Conservation (phyloP, 1,284 basidiomycete species). For the Phellopilus nigrolimitatus region DNA sequence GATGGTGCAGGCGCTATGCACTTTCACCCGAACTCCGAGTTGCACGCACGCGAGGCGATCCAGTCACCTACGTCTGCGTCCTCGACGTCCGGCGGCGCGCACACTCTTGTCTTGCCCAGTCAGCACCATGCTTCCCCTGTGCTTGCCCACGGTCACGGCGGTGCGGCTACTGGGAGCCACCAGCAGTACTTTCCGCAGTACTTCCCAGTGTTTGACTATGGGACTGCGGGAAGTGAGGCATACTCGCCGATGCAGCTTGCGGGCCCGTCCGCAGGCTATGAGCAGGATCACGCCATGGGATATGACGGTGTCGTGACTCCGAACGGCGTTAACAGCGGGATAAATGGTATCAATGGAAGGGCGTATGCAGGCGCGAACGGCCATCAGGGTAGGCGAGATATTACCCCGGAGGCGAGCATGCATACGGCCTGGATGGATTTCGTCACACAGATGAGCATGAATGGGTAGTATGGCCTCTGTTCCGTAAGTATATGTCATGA, state of each 20-base stretch:
- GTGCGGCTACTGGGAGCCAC: slow-evolving; percentile 16
- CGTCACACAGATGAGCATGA: slow-evolving; percentile 34
- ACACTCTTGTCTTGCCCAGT: slow-evolving; percentile 21
- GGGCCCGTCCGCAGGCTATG: not conserved
- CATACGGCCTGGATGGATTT: slow-evolving; percentile 37
- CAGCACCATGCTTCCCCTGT: slow-evolving; percentile 23
- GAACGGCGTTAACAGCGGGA: not conserved
- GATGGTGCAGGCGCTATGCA: slow-evolving; percentile 11
- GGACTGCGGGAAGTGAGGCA: slow-evolving; percentile 30
- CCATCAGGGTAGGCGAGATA: slow-evolving; percentile 8
- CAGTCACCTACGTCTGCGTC: slow-evolving; percentile 21
- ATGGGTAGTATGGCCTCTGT: not conserved
- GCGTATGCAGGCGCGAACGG: not conserved
- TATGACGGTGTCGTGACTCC: not conserved
- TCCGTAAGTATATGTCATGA: too few relatives aligned
- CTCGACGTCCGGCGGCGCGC: slow-evolving; percentile 14
- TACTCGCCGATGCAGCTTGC: slow-evolving; percentile 11
- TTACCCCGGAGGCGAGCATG: slow-evolving; percentile 27
- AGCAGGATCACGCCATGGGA: slow-evolving; percentile 10
- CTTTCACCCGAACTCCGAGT: slow-evolving; percentile 11
- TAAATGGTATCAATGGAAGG: slow-evolving; percentile 9
- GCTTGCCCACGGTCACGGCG: slow-evolving; percentile 1
- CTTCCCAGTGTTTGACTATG: slow-evolving; percentile 75
- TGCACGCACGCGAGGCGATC: slow-evolving; percentile 27
- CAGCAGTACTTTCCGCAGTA: slow-evolving; percentile 52